Conservation (phyloP, 2,329 filamentous ascomycete species). For the Pseudogymnoascus sp. region DNA sequence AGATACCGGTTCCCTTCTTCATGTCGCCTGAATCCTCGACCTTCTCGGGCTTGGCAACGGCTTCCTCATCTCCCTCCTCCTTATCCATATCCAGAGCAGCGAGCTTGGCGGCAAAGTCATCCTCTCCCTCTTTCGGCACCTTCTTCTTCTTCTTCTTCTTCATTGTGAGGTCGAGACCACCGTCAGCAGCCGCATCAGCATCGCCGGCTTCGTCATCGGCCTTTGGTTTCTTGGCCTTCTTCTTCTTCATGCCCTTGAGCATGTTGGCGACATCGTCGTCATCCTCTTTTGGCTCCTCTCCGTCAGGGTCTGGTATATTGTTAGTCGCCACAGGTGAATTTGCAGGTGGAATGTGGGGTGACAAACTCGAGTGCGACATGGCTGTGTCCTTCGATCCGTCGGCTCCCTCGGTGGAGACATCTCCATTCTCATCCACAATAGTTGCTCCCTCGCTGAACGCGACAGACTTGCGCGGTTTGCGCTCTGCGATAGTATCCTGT, state of each 20-base stretch:
- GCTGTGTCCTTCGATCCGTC: slow-evolving; percentile 74
- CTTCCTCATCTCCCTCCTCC: slow-evolving; percentile 32
- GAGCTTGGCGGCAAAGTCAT: slow-evolving; percentile 27
- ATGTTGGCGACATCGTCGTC: slow-evolving; percentile 55
- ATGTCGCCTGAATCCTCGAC: slow-evolving; percentile 9
- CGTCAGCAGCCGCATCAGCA: slow-evolving; percentile 36
- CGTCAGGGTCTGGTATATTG: slow-evolving; percentile 30
- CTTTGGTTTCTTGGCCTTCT: slow-evolving; percentile 75
- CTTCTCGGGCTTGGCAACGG: slow-evolving; percentile 40
- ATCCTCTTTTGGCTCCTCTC: slow-evolving; percentile 22
- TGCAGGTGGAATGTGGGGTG: slow-evolving; percentile 45
- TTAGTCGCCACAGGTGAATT: slow-evolving; percentile 43
- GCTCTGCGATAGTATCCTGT: slow-evolving; percentile 34
- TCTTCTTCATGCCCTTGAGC: slow-evolving; percentile 66
- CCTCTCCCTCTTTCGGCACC: slow-evolving; percentile 8
- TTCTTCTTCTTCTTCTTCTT: slow-evolving; percentile 13
- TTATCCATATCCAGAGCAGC: slow-evolving; percentile 22
- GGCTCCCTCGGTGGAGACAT: slow-evolving; percentile 62
- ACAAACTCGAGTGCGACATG: slow-evolving; percentile 67
- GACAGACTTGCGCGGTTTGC: slow-evolving; percentile 84
- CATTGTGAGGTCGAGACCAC: slow-evolving; percentile 34
- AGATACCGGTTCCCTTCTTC: slow-evolving; percentile 11
- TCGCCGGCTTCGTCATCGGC: slow-evolving; percentile 56
- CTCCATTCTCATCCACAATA: slow-evolving; percentile 83
- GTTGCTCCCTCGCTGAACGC: slow-evolving; percentile 82